Evolutionary conservation across 2,329 filamentous ascomycete species (phyloP).

Genomic region (Pyricularia grisea): DNA sequence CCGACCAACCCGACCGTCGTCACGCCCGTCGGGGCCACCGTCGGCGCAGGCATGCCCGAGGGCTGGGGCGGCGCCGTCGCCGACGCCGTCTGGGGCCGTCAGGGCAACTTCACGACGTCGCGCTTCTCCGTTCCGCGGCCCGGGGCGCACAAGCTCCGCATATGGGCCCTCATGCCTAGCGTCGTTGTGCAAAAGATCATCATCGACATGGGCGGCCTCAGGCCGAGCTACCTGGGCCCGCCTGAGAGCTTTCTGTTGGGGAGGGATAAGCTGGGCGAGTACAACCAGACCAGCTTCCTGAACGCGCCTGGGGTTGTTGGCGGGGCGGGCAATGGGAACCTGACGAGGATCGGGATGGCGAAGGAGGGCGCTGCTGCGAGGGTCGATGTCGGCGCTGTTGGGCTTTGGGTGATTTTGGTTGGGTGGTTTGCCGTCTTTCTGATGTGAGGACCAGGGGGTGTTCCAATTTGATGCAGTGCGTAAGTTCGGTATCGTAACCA

Average conservation of each 20-base stretch:
- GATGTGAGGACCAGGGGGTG: not conserved
- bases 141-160: constrained; percentile 37
- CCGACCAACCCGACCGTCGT: constrained; percentile 23
- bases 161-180: constrained; percentile 43
- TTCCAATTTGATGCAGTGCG: not conserved
- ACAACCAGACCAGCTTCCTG: constrained; percentile 28
- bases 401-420: not conserved
- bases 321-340: constrained; percentile 5
- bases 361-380: not conserved
- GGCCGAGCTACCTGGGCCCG: constrained; percentile 44
- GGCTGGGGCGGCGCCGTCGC: constrained; percentile 34
- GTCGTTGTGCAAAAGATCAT: constrained; percentile 48
- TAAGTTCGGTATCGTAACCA: not conserved
- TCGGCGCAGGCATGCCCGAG: constrained; percentile 28
- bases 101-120: constrained; percentile 33
- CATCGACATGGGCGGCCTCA: constrained; percentile 43
- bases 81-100: constrained; percentile 35
- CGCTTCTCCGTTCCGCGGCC: constrained; percentile 27
- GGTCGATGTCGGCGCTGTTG: not conserved
- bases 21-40: constrained; percentile 29
- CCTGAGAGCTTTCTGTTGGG: constrained; percentile 43
- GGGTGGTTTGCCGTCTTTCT: not conserved
- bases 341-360: not conserved
- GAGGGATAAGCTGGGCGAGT: constrained; percentile 24
- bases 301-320: constrained; percentile 13